These are phyloP conservation scores for Ciborinia camelliae DNA, from an alignment of 2,329 filamentous ascomycete species.

Conservation along the genomic window DNA sequence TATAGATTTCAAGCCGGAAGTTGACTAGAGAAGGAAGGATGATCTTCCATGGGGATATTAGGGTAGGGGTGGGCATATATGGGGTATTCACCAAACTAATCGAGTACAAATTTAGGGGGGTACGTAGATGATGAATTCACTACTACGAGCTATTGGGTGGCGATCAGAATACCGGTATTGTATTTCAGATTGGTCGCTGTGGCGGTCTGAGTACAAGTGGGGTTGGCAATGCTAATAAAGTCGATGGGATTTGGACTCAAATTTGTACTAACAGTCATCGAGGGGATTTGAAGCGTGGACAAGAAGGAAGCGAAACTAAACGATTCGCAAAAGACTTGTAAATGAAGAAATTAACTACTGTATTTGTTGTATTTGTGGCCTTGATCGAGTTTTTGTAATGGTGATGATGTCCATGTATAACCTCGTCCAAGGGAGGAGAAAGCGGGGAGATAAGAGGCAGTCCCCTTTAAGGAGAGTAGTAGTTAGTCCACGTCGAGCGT, in stretches of 20 bases:
- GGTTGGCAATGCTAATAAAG: background rate
- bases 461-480: background rate
- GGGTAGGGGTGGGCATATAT: background rate
- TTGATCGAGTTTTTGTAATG: background rate
- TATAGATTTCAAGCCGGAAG: background rate
- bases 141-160: background rate
- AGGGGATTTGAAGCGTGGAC: background rate
- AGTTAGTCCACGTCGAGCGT: too few species aligned
- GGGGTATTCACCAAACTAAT: background rate
- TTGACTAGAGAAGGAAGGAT: background rate
- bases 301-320: background rate
- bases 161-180: background rate
- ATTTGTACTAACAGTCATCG: background rate
- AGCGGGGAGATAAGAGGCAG: background rate
- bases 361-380: background rate
- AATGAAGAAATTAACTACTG: background rate
- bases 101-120: background rate
- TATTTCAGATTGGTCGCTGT: background rate
- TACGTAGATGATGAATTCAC: background rate
- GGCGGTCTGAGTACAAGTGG: slow-evolving; percentile 3
- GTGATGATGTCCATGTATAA: background rate
- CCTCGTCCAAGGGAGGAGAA: background rate
- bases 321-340: background rate
- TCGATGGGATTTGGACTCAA: background rate
- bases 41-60: background rate